Percentiles rank a stretch among this genome's conserved stretches.
Conservation (phyloP, 129 eudicot species). For the Arctium lappa region DNA sequence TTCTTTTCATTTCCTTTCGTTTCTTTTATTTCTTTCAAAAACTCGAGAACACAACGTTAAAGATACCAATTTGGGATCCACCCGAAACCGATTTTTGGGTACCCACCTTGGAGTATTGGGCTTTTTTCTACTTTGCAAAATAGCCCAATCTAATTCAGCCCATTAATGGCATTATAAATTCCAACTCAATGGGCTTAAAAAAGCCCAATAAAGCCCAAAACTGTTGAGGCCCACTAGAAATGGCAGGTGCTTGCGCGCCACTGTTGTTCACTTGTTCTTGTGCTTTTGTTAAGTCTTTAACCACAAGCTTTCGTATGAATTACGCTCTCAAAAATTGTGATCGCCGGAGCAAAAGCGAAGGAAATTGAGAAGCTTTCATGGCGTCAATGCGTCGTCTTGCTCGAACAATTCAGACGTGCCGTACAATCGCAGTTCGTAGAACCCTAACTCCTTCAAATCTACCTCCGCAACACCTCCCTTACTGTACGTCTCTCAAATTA, state of each 20-base stretch:
- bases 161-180: not conserved
- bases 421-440: conserved; percentile 43
- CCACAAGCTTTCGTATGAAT: not conserved
- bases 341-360: not conserved
- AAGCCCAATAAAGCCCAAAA: not conserved
- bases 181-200: not conserved
- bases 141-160: not conserved
- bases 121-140: not conserved
- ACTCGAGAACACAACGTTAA: not conserved
- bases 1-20: no score
- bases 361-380: conserved; percentile 27
- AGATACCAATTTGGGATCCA: not conserved
- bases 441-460: conserved; percentile 50
- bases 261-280: not conserved
- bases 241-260: conserved; percentile 10
- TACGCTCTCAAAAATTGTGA: not conserved
- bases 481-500: conserved; percentile 29
- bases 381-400: conserved; percentile 49
- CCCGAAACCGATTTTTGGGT: not conserved
- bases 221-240: not conserved
- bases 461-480: conserved; percentile 16
- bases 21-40: no score
- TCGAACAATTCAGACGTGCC: conserved; percentile 34
- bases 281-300: not conserved
- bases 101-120: no score